Conservation (phyloP, 345 rosid genomes). For the Dimocarpus longan region DNA sequence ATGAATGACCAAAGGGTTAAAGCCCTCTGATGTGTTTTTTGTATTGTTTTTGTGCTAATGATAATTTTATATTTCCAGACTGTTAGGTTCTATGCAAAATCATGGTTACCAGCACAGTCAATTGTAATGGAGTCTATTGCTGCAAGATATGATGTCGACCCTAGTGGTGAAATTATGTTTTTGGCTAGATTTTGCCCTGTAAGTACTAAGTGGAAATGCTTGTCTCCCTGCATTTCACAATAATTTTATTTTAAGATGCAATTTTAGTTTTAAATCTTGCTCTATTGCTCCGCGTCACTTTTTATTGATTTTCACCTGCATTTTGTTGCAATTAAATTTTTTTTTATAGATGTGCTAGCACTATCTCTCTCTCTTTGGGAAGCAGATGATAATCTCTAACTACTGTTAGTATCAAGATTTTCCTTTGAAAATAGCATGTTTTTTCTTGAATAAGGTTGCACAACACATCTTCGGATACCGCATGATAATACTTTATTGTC, state of each 20-base stretch:
- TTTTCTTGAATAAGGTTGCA: too few relatives aligned
- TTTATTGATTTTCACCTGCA: neutral
- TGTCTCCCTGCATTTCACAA: neutral
- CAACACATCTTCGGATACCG: neutral
- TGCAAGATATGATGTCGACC: slow-evolving; percentile 60
- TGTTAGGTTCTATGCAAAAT: slow-evolving; percentile 67
- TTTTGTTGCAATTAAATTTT: neutral
- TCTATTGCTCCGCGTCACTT: neutral
- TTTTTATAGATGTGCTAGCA: too few relatives aligned
- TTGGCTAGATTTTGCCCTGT: slow-evolving; percentile 72
- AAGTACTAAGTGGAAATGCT: slow-evolving; percentile 32
- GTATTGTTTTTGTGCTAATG: slow-evolving; percentile 3
- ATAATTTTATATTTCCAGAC: slow-evolving; percentile 42
- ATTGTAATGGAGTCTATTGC: slow-evolving; percentile 75
- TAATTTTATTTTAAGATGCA: neutral
- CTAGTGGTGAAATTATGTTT: slow-evolving; percentile 88
- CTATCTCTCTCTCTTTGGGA: too few relatives aligned
- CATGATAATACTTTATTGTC: neutral
- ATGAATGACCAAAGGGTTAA: neutral
- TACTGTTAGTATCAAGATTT: neutral
- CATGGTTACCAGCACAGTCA: slow-evolving; percentile 91
- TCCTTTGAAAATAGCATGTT: neutral
- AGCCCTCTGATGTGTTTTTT: neutral
- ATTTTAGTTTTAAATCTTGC: neutral
- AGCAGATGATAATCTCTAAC: neutral